phyloP scores from a whole-genome alignment of 352 stramenopile genomes.

The Thalassiosira livingstoniorum region DNA sequence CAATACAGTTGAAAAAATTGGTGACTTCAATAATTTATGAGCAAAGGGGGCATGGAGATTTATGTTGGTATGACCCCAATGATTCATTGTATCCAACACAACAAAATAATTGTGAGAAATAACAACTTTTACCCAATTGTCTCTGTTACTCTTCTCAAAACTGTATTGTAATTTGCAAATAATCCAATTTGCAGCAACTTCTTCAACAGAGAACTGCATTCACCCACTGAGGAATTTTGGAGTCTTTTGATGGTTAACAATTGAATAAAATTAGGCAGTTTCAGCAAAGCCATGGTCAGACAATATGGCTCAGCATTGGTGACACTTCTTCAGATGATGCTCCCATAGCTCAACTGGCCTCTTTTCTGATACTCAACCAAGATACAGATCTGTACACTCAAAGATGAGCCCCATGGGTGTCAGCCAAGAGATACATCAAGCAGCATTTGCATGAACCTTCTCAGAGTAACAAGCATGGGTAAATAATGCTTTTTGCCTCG shows the following conservation, averaged over 20 bases:
- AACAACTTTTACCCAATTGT: constrained; percentile 16
- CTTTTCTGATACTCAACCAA: constrained; percentile 40
- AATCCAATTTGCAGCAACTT: constrained; percentile 14
- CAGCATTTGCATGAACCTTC: constrained; percentile 38
- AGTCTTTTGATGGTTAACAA: constrained; percentile 51
- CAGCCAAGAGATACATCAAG: constrained; percentile 32
- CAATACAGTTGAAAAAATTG: too few species aligned
- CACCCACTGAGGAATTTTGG: constrained; percentile 38
- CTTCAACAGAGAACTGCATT: constrained; percentile 28
- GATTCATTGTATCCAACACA: constrained; percentile 34
- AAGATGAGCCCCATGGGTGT: constrained; percentile 37
- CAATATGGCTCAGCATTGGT: constrained; percentile 38
- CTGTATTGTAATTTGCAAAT: constrained; percentile 37
- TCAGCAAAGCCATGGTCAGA: constrained; percentile 43
- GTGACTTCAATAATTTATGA: too few species aligned
- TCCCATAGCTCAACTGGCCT: constrained; percentile 39
- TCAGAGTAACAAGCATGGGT: constrained; percentile 42
- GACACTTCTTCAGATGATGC: constrained; percentile 32
- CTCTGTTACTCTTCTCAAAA: constrained; percentile 35
- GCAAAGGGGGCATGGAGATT: constrained; percentile 33
- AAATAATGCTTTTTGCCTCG: constrained; percentile 43
- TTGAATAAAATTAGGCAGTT: constrained; percentile 38
- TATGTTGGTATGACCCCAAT: constrained; percentile 37
- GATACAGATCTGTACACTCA: constrained; percentile 39
- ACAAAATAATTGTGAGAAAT: constrained; percentile 34